Evolutionary conservation across 2,329 filamentous ascomycete genomes (phyloP).

Genomic region (Hypomyces rosellus): DNA sequence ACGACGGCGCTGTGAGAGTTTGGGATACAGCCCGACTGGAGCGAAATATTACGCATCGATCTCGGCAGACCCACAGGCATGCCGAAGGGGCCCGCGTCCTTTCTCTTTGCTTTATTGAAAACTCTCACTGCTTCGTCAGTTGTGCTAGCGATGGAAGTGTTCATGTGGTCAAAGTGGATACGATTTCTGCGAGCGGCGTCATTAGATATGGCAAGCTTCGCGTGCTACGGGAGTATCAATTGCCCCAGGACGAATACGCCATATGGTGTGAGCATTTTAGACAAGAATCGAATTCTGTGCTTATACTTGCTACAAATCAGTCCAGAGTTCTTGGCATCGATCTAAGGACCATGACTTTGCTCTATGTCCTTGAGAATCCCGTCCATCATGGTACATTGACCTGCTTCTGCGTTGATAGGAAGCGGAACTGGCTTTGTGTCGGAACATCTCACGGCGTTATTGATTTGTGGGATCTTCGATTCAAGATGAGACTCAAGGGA

Average conservation of each 20-base stretch:
- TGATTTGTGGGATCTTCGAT: constrained; percentile 94
- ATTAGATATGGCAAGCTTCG: constrained; percentile 73
- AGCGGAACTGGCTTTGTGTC: constrained; percentile 82
- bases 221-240: constrained; percentile 71
- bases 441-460: constrained; percentile 91
- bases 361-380: constrained; percentile 79
- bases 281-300: constrained; percentile 70
- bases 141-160: constrained; percentile 86
- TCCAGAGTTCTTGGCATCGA: constrained; percentile 81
- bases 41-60: constrained; percentile 81
- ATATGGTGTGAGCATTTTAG: constrained; percentile 93
- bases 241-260: constrained; percentile 67
- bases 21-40: constrained; percentile 91
- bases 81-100: constrained; percentile 65
- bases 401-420: constrained; percentile 81
- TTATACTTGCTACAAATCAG: constrained; percentile 79
- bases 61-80: constrained; percentile 79
- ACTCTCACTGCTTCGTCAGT: constrained; percentile 88
- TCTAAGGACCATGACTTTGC: constrained; percentile 73
- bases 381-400: constrained; percentile 88
- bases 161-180: constrained; percentile 77
- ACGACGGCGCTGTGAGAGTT: constrained; percentile 84
- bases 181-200: constrained; percentile 38
- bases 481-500: constrained; percentile 76
- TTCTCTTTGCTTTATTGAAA: constrained; percentile 83